These are phyloP conservation scores for Antitrichia curtipendula DNA, from an alignment of 225 moss, liverwort and hornwort genomes.

Conservation along the genomic window DNA sequence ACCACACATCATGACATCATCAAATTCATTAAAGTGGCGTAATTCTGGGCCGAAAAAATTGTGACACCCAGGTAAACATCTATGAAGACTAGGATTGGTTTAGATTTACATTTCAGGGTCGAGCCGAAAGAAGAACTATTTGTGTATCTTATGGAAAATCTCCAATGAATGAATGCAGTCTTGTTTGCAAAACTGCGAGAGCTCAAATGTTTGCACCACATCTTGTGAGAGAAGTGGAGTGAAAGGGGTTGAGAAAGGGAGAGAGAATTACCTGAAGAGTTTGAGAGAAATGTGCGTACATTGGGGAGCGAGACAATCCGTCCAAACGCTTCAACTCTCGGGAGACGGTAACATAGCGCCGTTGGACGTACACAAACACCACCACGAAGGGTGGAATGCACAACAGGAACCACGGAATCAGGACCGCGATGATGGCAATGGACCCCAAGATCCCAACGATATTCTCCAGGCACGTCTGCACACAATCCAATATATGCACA, in stretches of 20 bases:
- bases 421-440: slow-evolving; percentile 54
- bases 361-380: slow-evolving; percentile 43
- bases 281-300: slow-evolving; percentile 81
- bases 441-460: slow-evolving; percentile 57
- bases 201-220: background rate
- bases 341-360: slow-evolving; percentile 55
- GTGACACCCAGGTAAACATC: background rate
- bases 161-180: background rate
- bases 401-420: slow-evolving; percentile 81
- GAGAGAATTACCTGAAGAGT: slow-evolving; percentile 41
- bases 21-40: background rate
- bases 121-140: too few species aligned
- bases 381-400: slow-evolving; percentile 54
- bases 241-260: background rate
- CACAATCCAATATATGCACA: background rate
- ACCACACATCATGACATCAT: background rate
- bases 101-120: background rate
- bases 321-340: slow-evolving; percentile 87
- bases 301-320: slow-evolving; percentile 80
- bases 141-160: background rate
- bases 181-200: background rate
- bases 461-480: slow-evolving; percentile 60
- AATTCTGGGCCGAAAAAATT: background rate
- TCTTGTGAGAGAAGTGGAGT: background rate
- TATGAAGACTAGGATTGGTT: background rate